Evolutionary conservation across 768 basidiomycete genomes (phyloP).

Genomic region (Psilocybe cyanescens): DNA sequence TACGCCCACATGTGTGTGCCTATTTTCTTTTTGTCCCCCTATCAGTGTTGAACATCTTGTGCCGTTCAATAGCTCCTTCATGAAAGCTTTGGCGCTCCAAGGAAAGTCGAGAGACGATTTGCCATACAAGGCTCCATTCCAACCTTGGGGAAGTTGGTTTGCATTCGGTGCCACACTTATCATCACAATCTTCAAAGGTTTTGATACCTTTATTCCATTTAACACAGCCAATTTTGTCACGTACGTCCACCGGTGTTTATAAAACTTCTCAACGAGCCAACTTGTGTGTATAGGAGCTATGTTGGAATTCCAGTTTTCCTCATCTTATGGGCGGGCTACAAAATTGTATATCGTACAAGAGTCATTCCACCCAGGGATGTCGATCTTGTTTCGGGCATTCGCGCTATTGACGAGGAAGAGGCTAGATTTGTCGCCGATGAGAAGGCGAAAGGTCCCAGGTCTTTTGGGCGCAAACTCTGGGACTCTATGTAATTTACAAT

Average conservation of each 20-base stretch:
- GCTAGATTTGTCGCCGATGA: slow-evolving; percentile 50
- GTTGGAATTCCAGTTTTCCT: slow-evolving; percentile 47
- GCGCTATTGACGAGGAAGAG: slow-evolving; percentile 69
- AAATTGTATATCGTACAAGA: slow-evolving; percentile 37
- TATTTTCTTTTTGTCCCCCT: background rate
- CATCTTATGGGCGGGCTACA: slow-evolving; percentile 45
- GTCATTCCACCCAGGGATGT: slow-evolving; percentile 50
- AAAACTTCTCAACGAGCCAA: background rate
- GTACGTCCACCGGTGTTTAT: slow-evolving; percentile 31
- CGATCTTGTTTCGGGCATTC: slow-evolving; percentile 62
- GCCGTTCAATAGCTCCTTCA: slow-evolving; percentile 38
- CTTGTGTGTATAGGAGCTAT: slow-evolving; percentile 39
- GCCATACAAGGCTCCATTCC: slow-evolving; percentile 63
- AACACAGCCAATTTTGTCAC: slow-evolving; percentile 63
- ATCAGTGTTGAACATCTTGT: background rate
- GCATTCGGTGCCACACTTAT: slow-evolving; percentile 55
- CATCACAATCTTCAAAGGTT: slow-evolving; percentile 64
- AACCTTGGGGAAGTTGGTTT: slow-evolving; percentile 64
- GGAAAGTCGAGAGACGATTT: slow-evolving; percentile 44
- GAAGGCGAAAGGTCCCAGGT: slow-evolving; percentile 39
- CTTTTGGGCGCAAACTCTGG: slow-evolving; percentile 34
- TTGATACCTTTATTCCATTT: slow-evolving; percentile 54
- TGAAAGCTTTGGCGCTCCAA: slow-evolving; percentile 46
- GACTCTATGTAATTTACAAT: slow-evolving; percentile 38
- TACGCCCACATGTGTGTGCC: slow-evolving; percentile 62